These are phyloP conservation scores for Mycena metata DNA, from an alignment of 768 basidiomycete genomes.

Conservation along the genomic window DNA sequence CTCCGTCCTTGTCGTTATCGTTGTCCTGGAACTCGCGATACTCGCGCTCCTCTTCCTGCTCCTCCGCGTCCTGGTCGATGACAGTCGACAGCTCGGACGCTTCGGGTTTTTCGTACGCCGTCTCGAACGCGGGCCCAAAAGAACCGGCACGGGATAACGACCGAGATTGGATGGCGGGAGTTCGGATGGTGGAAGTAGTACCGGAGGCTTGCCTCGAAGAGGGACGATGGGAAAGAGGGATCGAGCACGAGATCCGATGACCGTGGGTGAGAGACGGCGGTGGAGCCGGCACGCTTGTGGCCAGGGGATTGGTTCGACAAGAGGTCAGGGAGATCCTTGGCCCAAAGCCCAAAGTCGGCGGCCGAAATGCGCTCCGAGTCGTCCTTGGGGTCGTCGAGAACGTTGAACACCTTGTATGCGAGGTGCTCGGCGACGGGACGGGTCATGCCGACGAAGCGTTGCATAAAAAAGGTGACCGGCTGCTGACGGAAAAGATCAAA, in stretches of 20 bases:
- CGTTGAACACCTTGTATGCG: constrained; percentile 85
- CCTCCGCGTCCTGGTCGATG: constrained; percentile 66
- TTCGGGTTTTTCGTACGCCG: constrained; percentile 58
- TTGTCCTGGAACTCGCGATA: constrained; percentile 33
- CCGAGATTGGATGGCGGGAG: constrained; percentile 66
- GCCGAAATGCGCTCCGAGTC: constrained; percentile 82
- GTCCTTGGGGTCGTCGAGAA: constrained; percentile 74
- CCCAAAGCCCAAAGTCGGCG: constrained; percentile 88
- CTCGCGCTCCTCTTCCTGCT: constrained; percentile 53
- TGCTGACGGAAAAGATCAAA: constrained; percentile 86
- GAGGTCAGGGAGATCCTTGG: constrained; percentile 82
- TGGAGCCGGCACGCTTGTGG: constrained; percentile 72
- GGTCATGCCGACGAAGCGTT: constrained; percentile 93
- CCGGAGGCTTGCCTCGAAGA: constrained; percentile 73
- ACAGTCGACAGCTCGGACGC: constrained; percentile 65
- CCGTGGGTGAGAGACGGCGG: constrained; percentile 70
- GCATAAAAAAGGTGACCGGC: constrained; percentile 89
- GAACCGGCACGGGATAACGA: constrained; percentile 76
- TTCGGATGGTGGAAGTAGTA: constrained; percentile 60
- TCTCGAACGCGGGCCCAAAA: constrained; percentile 60
- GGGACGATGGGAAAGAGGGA: constrained; percentile 79
- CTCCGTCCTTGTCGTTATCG: constrained; percentile 49
- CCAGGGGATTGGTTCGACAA: constrained; percentile 63
- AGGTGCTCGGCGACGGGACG: constrained; percentile 89
- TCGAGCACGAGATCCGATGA: constrained; percentile 71